Evolutionary conservation across 2,329 filamentous ascomycete species (phyloP).

Genomic region (Botrytis fragariae): DNA sequence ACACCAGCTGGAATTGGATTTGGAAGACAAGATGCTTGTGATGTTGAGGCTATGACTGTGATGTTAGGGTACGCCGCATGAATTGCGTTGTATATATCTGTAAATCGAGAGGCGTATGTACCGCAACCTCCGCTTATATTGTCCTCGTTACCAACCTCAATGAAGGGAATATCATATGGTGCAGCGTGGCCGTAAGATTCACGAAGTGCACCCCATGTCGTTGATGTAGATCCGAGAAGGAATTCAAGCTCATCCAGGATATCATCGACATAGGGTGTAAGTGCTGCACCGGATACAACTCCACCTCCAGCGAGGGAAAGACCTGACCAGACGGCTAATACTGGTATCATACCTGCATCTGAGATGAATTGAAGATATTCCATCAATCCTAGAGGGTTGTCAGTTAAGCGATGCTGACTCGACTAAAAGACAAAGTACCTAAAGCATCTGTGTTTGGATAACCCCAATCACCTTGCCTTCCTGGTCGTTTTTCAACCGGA

Average conservation of each 20-base stretch:
- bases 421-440: constrained; percentile 37
- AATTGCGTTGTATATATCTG: constrained; percentile 48
- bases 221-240: constrained; percentile 45
- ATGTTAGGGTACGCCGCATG: constrained; percentile 41
- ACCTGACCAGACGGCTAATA: constrained; percentile 49
- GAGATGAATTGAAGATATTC: constrained; percentile 41
- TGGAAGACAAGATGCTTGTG: constrained; percentile 20
- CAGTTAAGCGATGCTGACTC: not conserved
- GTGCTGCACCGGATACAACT: constrained; percentile 42
- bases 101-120: constrained; percentile 44
- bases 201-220: constrained; percentile 45
- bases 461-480: constrained; percentile 44
- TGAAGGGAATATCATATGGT: constrained; percentile 48
- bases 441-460: constrained; percentile 46
- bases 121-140: constrained; percentile 42
- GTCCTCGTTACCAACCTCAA: constrained; percentile 45
- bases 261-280: constrained; percentile 46
- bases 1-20: constrained; percentile 20
- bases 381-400: constrained; percentile 16
- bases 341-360: constrained; percentile 45
- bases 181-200: constrained; percentile 48
- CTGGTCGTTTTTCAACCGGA: constrained; percentile 37
- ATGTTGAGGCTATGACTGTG: constrained; percentile 40
- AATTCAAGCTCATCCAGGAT: constrained; percentile 52
- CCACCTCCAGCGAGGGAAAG: constrained; percentile 41